Evolutionary conservation across 148 eudicot species (phyloP).

Genomic region (Rhododendron mucronatum): DNA sequence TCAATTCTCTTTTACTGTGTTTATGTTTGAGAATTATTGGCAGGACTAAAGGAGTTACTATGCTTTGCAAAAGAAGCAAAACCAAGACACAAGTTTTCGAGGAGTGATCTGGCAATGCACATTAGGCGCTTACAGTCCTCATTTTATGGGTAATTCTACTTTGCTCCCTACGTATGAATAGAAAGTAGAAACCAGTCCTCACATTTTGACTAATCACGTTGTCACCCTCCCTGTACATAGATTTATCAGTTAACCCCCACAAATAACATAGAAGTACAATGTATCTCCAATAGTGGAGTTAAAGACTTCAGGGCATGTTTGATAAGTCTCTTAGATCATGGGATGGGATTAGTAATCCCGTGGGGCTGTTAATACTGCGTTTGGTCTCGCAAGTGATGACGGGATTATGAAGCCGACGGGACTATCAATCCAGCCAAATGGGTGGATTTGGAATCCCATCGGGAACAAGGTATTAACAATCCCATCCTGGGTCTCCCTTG

Average conservation of each 20-base stretch:
- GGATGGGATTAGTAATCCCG: too few species aligned
- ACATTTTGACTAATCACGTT: background rate
- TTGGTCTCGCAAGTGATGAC: too few species aligned
- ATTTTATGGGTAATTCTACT: background rate
- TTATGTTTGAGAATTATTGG: background rate
- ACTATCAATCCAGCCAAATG: too few species aligned
- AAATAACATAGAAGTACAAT: background rate
- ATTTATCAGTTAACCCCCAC: background rate
- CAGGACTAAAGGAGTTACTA: constrained; percentile 2
- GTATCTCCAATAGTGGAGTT: background rate
- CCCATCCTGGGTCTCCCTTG: too few species aligned
- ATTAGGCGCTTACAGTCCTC: background rate
- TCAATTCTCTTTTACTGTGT: background rate
- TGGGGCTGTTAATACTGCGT: too few species aligned
- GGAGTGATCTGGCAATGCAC: background rate
- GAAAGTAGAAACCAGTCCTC: background rate
- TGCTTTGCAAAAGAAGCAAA: background rate
- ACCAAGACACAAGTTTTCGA: background rate
- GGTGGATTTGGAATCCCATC: too few species aligned
- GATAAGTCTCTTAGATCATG: too few species aligned
- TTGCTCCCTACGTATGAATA: background rate
- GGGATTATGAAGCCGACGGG: too few species aligned
- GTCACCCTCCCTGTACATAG: background rate
- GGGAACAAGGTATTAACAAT: too few species aligned
- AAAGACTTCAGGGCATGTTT: too few species aligned